These are phyloP conservation scores for Fusarium austroafricanum DNA, from an alignment of 2,329 filamentous ascomycete species.

Conservation along the genomic window DNA sequence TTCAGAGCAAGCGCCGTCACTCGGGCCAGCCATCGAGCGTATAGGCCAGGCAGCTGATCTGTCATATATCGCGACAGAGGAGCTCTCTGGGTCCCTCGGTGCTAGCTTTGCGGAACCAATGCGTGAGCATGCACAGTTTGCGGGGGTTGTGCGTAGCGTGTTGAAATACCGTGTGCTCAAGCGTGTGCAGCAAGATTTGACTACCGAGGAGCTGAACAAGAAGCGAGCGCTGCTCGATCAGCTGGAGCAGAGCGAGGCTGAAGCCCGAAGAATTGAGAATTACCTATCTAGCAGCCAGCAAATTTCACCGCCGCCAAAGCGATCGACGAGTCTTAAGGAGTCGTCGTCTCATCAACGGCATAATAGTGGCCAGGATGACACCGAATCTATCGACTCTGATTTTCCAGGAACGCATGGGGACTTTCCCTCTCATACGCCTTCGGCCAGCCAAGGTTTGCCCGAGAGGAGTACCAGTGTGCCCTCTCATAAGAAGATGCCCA, in stretches of 20 bases:
- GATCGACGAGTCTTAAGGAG: conserved; percentile 72
- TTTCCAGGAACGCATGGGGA: conserved; percentile 92
- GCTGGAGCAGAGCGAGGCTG: conserved; percentile 91
- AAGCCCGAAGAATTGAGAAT: conserved; percentile 92
- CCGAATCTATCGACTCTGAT: conserved; percentile 93
- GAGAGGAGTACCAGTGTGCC: conserved; percentile 59
- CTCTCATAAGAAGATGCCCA: conserved; percentile 81
- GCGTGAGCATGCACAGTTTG: conserved; percentile 97
- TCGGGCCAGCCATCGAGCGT: conserved; percentile 93
- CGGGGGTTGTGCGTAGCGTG: conserved; percentile 89
- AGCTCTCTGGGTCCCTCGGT: conserved; percentile 87
- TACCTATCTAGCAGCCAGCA: conserved; percentile 83
- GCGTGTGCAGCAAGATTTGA: conserved; percentile 97
- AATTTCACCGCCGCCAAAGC: conserved; percentile 68
- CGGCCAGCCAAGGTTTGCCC: conserved; percentile 78
- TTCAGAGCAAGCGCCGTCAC: conserved; percentile 87
- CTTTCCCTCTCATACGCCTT: conserved; percentile 69
- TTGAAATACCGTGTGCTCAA: conserved; percentile 92
- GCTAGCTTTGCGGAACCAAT: conserved; percentile 97
- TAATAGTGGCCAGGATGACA: conserved; percentile 76
- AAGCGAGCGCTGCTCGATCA: conserved; percentile 86
- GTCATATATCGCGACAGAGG: conserved; percentile 95
- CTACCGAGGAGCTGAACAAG: conserved; percentile 89
- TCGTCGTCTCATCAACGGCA: conserved; percentile 61
- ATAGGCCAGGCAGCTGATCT: conserved; percentile 94